Percentiles rank a stretch among this genome's conserved stretches.
Evolutionary conservation across 495 filamentous ascomycete species (phyloP).

Genomic region (Penicillium manginii): DNA sequence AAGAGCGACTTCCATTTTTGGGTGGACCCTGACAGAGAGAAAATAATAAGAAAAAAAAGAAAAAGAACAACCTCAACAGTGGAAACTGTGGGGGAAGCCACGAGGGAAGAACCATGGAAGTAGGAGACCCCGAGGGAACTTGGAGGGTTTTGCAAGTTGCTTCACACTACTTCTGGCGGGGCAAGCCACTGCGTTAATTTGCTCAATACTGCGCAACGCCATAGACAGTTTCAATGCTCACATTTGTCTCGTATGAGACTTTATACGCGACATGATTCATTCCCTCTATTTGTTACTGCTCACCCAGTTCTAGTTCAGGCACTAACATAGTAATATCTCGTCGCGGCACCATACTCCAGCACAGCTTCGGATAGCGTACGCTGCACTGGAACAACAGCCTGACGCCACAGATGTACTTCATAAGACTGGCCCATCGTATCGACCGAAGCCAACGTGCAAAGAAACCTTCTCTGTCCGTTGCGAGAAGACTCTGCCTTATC

Average conservation of each 20-base stretch:
- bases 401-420: conserved; percentile 33
- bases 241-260: not conserved
- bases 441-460: conserved; percentile 33
- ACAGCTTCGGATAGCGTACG: conserved; percentile 41
- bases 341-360: conserved; percentile 43
- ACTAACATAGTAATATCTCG: conserved; percentile 35
- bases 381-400: conserved; percentile 29
- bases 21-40: not conserved
- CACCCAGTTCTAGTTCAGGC: not conserved
- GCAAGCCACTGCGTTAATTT: not conserved
- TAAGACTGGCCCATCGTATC: conserved; percentile 33
- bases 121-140: not conserved
- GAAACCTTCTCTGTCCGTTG: conserved; percentile 11
- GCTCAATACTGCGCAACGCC: not conserved
- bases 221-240: not conserved
- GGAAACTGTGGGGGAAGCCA: not conserved
- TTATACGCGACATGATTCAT: not conserved
- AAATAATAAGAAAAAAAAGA: not conserved
- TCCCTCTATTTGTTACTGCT: too few species aligned
- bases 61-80: not conserved
- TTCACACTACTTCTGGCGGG: not conserved
- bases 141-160: too few species aligned
- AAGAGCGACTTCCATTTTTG: not conserved
- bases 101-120: not conserved
- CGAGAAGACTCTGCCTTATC: not conserved